Conservation (phyloP, 441 rosid genomes). For the Populus hybrid region DNA sequence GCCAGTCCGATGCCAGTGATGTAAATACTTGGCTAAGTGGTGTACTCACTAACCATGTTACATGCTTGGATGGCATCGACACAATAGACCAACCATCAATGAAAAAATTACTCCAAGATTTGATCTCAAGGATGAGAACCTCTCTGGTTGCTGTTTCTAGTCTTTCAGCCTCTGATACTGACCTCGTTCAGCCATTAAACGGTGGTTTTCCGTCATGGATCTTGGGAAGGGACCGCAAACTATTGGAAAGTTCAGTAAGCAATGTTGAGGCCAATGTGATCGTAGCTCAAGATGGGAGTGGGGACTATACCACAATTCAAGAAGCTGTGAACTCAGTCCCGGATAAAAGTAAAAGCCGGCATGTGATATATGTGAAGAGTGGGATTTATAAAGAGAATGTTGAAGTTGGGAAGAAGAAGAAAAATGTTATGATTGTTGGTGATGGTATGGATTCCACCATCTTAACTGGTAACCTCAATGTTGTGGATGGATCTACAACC, state of each 20-base stretch:
- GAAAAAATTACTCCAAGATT: neutral
- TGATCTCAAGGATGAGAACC: slow-evolving; percentile 18
- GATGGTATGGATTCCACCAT: slow-evolving; percentile 73
- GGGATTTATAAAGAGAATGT: slow-evolving; percentile 76
- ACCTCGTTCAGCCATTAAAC: neutral
- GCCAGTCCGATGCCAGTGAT: neutral
- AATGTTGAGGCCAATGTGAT: slow-evolving; percentile 44
- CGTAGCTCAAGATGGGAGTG: slow-evolving; percentile 53
- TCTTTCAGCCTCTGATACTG: slow-evolving; percentile 1
- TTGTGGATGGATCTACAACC: slow-evolving; percentile 57
- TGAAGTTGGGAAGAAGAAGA: slow-evolving; percentile 59
- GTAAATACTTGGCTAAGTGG: slow-evolving; percentile 17
- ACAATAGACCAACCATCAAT: neutral
- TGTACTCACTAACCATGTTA: neutral
- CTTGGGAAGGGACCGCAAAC: slow-evolving; percentile 1
- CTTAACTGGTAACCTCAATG: slow-evolving; percentile 57
- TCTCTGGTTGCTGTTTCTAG: slow-evolving; percentile 10
- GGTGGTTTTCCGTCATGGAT: slow-evolving; percentile 14
- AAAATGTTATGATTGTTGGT: slow-evolving; percentile 66
- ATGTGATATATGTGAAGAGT: slow-evolving; percentile 53
- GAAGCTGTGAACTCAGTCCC: slow-evolving; percentile 72
- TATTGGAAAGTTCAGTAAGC: slow-evolving; percentile 11
- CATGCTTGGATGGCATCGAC: slow-evolving; percentile 16
- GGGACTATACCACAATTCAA: slow-evolving; percentile 48
- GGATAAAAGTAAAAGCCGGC: slow-evolving; percentile 31